These are phyloP conservation scores for Stephanocyclus meneghinianus DNA, from an alignment of 352 stramenopile species.

Conservation along the genomic window DNA sequence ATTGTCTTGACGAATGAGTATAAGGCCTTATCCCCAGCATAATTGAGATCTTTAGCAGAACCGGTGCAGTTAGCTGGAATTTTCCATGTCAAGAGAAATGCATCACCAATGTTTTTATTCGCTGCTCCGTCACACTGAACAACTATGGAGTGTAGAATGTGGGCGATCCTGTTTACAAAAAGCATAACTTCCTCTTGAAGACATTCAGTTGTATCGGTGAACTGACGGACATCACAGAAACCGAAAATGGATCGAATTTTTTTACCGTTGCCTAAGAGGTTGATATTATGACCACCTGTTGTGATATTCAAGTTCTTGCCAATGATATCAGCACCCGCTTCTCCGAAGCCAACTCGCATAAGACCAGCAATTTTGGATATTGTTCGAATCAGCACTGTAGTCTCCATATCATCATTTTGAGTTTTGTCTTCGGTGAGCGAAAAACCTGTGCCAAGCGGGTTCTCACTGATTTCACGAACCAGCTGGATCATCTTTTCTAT, in stretches of 20 bases:
- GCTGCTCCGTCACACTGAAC: constrained; percentile 70
- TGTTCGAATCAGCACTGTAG: constrained; percentile 92
- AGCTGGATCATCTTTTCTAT: constrained; percentile 95
- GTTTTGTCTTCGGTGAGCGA: constrained; percentile 69
- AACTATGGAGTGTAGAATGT: constrained; percentile 84
- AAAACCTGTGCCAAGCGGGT: constrained; percentile 84
- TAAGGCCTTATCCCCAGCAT: constrained; percentile 53
- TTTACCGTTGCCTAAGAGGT: constrained; percentile 90
- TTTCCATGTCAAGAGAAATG: constrained; percentile 88
- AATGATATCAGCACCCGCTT: constrained; percentile 93
- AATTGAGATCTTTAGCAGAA: constrained; percentile 60
- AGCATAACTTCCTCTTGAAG: constrained; percentile 89
- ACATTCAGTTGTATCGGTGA: constrained; percentile 88
- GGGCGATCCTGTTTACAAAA: constrained; percentile 87
- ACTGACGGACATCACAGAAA: constrained; percentile 88
- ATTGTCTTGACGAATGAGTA: constrained; percentile 64
- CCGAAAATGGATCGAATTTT: constrained; percentile 86
- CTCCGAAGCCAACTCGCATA: constrained; percentile 90
- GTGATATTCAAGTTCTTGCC: constrained; percentile 90
- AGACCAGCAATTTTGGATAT: constrained; percentile 92
- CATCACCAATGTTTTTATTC: constrained; percentile 85
- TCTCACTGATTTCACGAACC: constrained; percentile 83
- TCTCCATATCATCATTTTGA: constrained; percentile 87
- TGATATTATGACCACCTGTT: constrained; percentile 71
- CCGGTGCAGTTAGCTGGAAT: constrained; percentile 76